Percentiles rank a stretch among this genome's conserved stretches.
Conservation (phyloP, 495 filamentous ascomycete genomes). For the Aspergillus affinis region DNA sequence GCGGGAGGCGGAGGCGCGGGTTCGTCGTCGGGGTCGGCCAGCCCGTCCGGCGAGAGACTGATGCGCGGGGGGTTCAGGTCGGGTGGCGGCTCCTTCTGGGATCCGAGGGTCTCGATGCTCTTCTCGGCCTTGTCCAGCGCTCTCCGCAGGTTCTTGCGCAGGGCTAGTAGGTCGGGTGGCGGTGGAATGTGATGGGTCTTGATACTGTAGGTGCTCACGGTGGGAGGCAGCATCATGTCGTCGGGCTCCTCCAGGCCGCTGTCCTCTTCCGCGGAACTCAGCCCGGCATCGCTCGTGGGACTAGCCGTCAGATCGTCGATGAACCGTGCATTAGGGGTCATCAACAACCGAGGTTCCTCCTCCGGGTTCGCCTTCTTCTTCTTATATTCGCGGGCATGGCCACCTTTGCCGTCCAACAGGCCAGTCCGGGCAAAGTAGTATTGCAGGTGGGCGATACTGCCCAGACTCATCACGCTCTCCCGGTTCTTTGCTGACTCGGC, state of each 20-base stretch:
- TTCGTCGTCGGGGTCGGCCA: slow-evolving; percentile 36
- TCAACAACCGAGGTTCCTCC: slow-evolving; percentile 39
- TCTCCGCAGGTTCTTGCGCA: slow-evolving; percentile 71
- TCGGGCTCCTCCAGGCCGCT: slow-evolving; percentile 60
- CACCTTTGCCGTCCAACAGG: slow-evolving; percentile 89
- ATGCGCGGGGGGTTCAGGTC: slow-evolving; percentile 29
- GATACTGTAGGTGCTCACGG: slow-evolving; percentile 92
- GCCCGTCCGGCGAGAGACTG: slow-evolving; percentile 37
- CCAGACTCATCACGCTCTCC: slow-evolving; percentile 92
- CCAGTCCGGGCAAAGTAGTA: slow-evolving; percentile 98
- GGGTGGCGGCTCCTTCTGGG: slow-evolving; percentile 31
- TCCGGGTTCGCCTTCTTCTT: slow-evolving; percentile 51
- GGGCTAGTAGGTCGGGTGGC: slow-evolving; percentile 74
- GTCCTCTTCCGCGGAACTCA: slow-evolving; percentile 44
- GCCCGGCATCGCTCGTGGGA: slow-evolving; percentile 47
- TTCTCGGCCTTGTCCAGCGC: slow-evolving; percentile 68
- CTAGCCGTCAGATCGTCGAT: slow-evolving; percentile 50
- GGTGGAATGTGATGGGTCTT: slow-evolving; percentile 83
- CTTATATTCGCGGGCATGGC: slow-evolving; percentile 69
- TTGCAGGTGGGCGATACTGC: slow-evolving; percentile 94
- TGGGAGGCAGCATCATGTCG: slow-evolving; percentile 83
- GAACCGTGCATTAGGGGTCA: slow-evolving; percentile 45
- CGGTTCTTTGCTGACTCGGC: slow-evolving; percentile 83
- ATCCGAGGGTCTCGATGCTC: slow-evolving; percentile 54
- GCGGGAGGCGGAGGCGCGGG: slow-evolving; percentile 24